Percentiles rank a stretch among this genome's conserved stretches.
Evolutionary conservation across 1,284 basidiomycete genomes (phyloP).

Genomic region (Laetiporus sulphureus): DNA sequence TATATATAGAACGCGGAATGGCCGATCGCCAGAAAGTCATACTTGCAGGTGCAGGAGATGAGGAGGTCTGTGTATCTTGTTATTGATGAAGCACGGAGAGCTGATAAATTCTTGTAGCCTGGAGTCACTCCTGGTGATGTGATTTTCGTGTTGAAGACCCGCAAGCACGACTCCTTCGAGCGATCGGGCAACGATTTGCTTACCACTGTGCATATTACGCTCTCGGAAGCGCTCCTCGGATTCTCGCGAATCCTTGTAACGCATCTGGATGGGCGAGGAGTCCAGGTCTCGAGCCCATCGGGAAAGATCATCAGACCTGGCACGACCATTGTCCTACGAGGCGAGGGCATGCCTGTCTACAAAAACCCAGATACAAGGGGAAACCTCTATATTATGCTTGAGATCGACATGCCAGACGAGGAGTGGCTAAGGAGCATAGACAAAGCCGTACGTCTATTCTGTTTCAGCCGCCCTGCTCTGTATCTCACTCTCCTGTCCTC

Average conservation of each 20-base stretch:
- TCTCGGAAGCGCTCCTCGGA: slow-evolving; percentile 90
- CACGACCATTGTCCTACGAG: slow-evolving; percentile 66
- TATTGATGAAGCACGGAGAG: too few species aligned
- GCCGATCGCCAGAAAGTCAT: slow-evolving; percentile 81
- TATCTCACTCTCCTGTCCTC: background rate
- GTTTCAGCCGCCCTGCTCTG: background rate
- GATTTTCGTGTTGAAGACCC: slow-evolving; percentile 73
- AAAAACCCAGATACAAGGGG: slow-evolving; percentile 66
- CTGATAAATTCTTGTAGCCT: slow-evolving; percentile 50
- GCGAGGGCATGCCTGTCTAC: slow-evolving; percentile 84
- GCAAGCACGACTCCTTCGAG: slow-evolving; percentile 73
- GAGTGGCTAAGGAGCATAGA: slow-evolving; percentile 63
- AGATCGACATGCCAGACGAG: slow-evolving; percentile 79
- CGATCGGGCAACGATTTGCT: slow-evolving; percentile 75
- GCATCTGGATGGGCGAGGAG: slow-evolving; percentile 86
- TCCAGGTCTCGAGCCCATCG: slow-evolving; percentile 66
- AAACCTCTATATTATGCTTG: slow-evolving; percentile 75
- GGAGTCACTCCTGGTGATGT: slow-evolving; percentile 82
- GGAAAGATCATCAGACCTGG: slow-evolving; percentile 74
- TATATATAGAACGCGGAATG: slow-evolving; percentile 87
- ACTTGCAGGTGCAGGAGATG: slow-evolving; percentile 85
- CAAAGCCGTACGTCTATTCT: slow-evolving; percentile 34
- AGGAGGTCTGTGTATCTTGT: too few species aligned
- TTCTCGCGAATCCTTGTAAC: slow-evolving; percentile 83
- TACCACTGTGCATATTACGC: slow-evolving; percentile 71